These are phyloP conservation scores for Sporopachydermia quercuum DNA, from an alignment of 805 yeast genomes.

Conservation along the genomic window DNA sequence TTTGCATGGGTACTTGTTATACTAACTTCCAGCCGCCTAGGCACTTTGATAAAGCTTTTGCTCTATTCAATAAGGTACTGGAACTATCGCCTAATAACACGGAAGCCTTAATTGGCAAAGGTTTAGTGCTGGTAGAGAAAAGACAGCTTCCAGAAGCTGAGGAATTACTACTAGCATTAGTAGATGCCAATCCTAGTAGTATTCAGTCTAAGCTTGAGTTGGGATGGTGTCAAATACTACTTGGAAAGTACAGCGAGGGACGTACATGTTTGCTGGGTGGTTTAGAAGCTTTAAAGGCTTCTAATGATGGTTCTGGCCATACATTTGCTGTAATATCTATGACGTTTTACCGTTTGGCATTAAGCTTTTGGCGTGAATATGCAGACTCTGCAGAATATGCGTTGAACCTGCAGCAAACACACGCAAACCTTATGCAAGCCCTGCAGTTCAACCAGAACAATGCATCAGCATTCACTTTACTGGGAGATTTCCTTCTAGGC, in stretches of 20 bases:
- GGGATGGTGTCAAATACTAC: constrained; percentile 61
- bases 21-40: constrained; percentile 86
- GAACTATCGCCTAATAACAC: constrained; percentile 28
- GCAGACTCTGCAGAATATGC: constrained; percentile 10
- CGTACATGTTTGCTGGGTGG: constrained; percentile 32
- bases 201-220: constrained; percentile 49
- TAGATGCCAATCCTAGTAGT: constrained; percentile 34
- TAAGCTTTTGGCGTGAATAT: constrained; percentile 31
- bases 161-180: constrained; percentile 34
- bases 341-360: constrained; percentile 61
- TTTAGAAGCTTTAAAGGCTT: constrained; percentile 20
- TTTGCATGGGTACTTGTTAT: constrained; percentile 59
- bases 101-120: constrained; percentile 69
- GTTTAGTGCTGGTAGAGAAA: constrained; percentile 57
- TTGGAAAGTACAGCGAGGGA: constrained; percentile 37
- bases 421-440: constrained; percentile 28
- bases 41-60: constrained; percentile 60
- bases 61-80: constrained; percentile 51
- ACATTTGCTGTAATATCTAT: constrained; percentile 43
- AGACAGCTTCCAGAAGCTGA: constrained; percentile 42
- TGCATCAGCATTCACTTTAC: constrained; percentile 70
- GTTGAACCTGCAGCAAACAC: background rate
- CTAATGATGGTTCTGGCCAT: constrained; percentile 36
- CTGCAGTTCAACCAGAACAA: constrained; percentile 46
- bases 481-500: constrained; percentile 60